phyloP scores from a whole-genome alignment of 192 early-diverging fungal genomes.

The Coemansia sp. region DNA sequence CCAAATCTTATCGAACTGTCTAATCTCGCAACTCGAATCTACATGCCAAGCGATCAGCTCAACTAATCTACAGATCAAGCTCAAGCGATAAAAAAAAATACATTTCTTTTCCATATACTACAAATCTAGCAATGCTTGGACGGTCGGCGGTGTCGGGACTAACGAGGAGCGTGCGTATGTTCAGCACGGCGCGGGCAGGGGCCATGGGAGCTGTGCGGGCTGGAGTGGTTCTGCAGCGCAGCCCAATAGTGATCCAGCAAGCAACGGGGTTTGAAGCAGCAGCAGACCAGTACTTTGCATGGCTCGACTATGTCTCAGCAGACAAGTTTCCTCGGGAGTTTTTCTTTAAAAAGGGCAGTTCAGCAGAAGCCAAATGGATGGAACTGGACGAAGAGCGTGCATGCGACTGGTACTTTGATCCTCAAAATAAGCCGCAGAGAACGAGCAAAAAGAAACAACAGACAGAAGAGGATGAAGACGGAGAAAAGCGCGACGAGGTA shows the following conservation, averaged over 20 bases:
- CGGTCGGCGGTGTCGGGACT: slow-evolving; percentile 5
- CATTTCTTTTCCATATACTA: too few species aligned
- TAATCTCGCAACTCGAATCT: background rate
- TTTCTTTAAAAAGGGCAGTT: slow-evolving; percentile 50
- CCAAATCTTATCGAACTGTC: slow-evolving; percentile 3
- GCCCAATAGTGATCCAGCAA: slow-evolving; percentile 44
- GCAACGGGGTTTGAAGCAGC: slow-evolving; percentile 28
- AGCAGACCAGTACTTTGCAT: slow-evolving; percentile 43
- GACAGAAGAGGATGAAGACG: background rate
- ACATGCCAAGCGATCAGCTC: background rate
- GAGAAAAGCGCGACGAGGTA: background rate
- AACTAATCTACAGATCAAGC: background rate
- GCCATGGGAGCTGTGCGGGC: slow-evolving; percentile 15
- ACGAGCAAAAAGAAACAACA: background rate
- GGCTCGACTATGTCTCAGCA: slow-evolving; percentile 44
- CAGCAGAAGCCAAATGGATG: slow-evolving; percentile 41
- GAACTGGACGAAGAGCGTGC: slow-evolving; percentile 30
- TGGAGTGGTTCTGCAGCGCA: slow-evolving; percentile 44
- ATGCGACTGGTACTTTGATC: slow-evolving; percentile 40
- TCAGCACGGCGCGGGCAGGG: slow-evolving; percentile 20
- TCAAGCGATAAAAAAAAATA: too few species aligned
- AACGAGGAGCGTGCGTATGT: slow-evolving; percentile 10
- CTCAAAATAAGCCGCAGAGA: slow-evolving; percentile 11
- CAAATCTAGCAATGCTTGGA: slow-evolving; percentile 3
- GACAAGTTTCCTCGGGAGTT: slow-evolving; percentile 51